Evolutionary conservation across 2,329 filamentous ascomycete genomes (phyloP).

Genomic region (Colletotrichum echinochloae): DNA sequence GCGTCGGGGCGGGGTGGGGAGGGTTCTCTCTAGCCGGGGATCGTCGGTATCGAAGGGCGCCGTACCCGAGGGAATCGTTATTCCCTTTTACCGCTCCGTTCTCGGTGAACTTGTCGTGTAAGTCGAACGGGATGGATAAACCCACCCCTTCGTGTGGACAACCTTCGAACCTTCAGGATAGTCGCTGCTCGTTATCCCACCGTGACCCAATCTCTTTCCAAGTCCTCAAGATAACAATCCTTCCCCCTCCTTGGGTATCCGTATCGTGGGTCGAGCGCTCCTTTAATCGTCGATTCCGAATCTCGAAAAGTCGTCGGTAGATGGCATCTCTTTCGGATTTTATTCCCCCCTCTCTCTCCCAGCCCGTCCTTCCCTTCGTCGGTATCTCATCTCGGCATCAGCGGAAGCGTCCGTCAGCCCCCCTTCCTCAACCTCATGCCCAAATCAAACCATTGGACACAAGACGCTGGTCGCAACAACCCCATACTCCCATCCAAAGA

Average conservation of each 20-base stretch:
- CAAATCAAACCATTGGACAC: not conserved
- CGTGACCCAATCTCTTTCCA: not conserved
- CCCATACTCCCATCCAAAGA: not conserved
- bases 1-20: not conserved
- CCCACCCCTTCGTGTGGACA: not conserved
- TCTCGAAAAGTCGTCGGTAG: not conserved
- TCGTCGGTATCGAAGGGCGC: not conserved
- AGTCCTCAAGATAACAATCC: too few species aligned
- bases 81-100: not conserved
- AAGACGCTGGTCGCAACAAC: not conserved
- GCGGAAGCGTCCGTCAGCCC: too few species aligned
- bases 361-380: not conserved
- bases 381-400: not conserved
- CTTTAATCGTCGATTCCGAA: not conserved
- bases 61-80: too few species aligned
- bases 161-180: not conserved
- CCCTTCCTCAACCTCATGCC: not conserved
- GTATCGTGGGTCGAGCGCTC: not conserved
- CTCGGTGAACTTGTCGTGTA: not conserved
- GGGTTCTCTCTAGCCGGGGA: not conserved
- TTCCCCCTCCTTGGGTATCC: not conserved
- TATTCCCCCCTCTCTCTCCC: too few species aligned
- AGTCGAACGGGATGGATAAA: not conserved
- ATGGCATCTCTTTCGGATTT: too few species aligned
- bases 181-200: not conserved